Conservation (phyloP, 805 yeast genomes). For the Schizosaccharomyces osmophilus region DNA sequence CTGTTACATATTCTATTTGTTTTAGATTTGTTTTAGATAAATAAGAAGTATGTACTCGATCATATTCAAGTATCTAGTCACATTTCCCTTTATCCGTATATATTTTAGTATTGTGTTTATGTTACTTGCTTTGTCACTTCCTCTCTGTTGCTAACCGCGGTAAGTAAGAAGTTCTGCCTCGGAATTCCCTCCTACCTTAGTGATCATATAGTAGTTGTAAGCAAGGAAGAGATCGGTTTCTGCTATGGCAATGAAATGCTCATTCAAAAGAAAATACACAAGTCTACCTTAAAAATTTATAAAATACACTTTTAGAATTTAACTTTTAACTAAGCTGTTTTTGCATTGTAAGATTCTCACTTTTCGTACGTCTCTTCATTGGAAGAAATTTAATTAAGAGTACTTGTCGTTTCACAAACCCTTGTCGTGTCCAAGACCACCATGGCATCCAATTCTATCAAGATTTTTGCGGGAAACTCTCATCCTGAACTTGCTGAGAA, state of each 20-base stretch:
- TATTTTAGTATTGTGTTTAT: no score
- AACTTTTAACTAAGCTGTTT: neutral
- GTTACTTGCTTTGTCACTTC: no score
- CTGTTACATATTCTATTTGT: no score
- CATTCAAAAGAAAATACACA: neutral
- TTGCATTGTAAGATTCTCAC: neutral
- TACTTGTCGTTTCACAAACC: neutral
- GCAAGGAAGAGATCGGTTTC: no score
- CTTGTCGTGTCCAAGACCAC: neutral
- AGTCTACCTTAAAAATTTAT: neutral
- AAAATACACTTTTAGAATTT: neutral
- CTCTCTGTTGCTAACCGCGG: no score
- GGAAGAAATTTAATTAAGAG: neutral
- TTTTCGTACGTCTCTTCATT: neutral
- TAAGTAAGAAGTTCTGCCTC: no score
- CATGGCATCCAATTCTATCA: conserved; percentile 26
- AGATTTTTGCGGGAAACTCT: conserved; percentile 21
- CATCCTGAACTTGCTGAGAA: conserved; percentile 63
- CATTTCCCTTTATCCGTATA: no score
- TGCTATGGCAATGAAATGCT: neutral
- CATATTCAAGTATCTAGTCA: no score
- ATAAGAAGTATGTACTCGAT: no score
- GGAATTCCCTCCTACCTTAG: no score
- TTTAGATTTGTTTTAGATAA: no score
- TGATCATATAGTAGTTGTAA: no score